Evolutionary conservation across 2,329 filamentous ascomycete species (phyloP).

Genomic region (Harringtonia aguacate): DNA sequence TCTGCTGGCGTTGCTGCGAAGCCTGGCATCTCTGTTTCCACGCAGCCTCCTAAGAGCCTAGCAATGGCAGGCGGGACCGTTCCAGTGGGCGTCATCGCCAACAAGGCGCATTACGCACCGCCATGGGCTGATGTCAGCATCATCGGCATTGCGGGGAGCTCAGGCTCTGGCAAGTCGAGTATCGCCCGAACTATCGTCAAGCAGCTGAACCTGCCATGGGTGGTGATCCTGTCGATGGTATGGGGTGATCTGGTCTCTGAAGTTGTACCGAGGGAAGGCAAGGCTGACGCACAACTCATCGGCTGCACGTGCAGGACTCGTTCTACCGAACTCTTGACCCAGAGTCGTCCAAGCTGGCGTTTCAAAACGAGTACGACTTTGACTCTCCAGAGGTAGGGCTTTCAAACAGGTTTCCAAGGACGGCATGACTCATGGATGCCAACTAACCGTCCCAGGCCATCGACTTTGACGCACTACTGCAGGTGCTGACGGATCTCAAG

Average conservation of each 20-base stretch:
- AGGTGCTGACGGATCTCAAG: conserved; percentile 74
- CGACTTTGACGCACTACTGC: conserved; percentile 82
- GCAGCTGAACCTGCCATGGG: conserved; percentile 88
- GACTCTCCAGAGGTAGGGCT: conserved; percentile 66
- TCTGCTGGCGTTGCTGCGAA: too few species aligned
- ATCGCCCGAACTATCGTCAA: conserved; percentile 85
- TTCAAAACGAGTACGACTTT: conserved; percentile 90
- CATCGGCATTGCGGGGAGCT: conserved; percentile 91
- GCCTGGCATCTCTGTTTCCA: too few species aligned
- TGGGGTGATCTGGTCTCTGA: conserved; percentile 12
- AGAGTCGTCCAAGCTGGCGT: conserved; percentile 70
- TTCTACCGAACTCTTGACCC: conserved; percentile 86
- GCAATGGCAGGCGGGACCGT: background rate
- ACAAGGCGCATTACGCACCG: conserved; percentile 70
- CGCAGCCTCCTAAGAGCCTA: background rate
- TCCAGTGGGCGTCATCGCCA: conserved; percentile 26
- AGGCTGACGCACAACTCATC: background rate
- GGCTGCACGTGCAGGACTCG: conserved; percentile 57
- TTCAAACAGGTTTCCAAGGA: background rate
- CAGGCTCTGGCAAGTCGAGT: conserved; percentile 90
- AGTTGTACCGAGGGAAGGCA: too few species aligned
- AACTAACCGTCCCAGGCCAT: conserved; percentile 46
- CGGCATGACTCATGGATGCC: background rate
- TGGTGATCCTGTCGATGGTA: conserved; percentile 95
- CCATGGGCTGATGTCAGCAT: conserved; percentile 96